Evolutionary conservation across 2,329 filamentous ascomycete genomes (phyloP).

Genomic region (Claviceps monticola): DNA sequence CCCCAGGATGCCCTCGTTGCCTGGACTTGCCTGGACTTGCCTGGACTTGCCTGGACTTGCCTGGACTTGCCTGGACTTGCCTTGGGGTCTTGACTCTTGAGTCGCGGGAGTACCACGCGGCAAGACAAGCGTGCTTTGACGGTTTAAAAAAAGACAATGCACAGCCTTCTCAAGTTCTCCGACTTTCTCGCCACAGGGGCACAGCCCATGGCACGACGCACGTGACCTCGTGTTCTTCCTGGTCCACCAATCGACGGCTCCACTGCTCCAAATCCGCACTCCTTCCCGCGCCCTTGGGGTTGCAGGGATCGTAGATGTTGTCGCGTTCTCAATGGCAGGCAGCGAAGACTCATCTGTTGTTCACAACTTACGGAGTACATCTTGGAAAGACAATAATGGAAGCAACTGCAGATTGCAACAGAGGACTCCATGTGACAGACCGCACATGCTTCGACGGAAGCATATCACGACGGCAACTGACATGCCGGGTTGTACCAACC

Average conservation of each 20-base stretch:
- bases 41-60: no score
- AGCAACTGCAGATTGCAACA: no score
- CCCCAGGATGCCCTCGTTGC: no score
- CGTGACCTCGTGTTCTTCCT: neutral
- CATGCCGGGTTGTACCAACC: no score
- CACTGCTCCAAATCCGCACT: neutral
- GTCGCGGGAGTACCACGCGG: neutral
- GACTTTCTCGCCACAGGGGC: neutral
- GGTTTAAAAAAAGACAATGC: neutral
- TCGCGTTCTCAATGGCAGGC: no score
- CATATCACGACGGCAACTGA: no score
- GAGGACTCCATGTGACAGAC: no score
- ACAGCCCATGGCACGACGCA: neutral
- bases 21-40: neutral
- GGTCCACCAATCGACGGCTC: neutral
- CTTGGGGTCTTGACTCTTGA: neutral
- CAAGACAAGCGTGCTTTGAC: neutral
- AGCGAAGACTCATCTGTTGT: no score
- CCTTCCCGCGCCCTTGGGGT: neutral
- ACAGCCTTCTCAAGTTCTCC: neutral
- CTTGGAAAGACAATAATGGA: no score
- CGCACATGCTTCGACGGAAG: no score
- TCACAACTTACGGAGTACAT: no score
- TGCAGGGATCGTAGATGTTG: neutral
- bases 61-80: neutral